phyloP scores from a whole-genome alignment of 306 rosid genomes.

The Dalbergia cultrata region DNA sequence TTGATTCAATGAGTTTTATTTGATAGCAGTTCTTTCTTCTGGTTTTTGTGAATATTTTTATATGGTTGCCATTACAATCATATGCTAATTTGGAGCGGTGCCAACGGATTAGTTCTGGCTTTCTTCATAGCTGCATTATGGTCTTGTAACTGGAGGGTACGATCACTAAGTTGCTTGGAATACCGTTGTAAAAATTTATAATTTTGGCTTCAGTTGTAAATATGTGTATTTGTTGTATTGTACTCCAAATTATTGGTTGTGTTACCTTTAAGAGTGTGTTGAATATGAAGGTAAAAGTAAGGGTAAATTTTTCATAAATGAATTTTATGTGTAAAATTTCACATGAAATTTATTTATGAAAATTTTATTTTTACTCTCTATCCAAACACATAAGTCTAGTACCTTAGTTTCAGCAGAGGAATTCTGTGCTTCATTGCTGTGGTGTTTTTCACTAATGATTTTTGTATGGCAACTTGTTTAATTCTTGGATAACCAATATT shows the following conservation, averaged over 20 bases:
- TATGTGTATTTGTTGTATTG: constrained; percentile 4
- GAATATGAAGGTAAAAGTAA: too few species aligned
- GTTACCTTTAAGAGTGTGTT: too few species aligned
- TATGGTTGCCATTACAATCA: constrained; percentile 46
- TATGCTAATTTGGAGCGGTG: constrained; percentile 15
- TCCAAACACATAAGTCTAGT: too few species aligned
- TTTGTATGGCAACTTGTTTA: background rate
- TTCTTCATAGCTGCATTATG: background rate
- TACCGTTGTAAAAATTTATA: constrained; percentile 39
- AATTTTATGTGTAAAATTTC: too few species aligned
- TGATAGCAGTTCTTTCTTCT: constrained; percentile 23
- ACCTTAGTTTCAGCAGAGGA: background rate
- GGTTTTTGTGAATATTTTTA: constrained; percentile 5
- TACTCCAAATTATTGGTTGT: background rate
- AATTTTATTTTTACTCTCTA: too few species aligned
- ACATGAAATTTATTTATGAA: too few species aligned
- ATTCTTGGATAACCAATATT: background rate
- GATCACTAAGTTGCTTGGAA: background rate
- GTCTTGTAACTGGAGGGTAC: constrained; percentile 19
- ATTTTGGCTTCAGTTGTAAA: constrained; percentile 41
- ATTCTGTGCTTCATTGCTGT: background rate
- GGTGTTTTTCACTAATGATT: background rate
- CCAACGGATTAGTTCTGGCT: background rate
- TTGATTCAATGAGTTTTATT: constrained; percentile 50
- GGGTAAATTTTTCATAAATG: too few species aligned